A percentile compares a stretch with the other conserved stretches of the same genome.
These are phyloP conservation scores for Entophlyctis luteolus DNA, from an alignment of 192 early-diverging fungal species.

Conservation along the genomic window DNA sequence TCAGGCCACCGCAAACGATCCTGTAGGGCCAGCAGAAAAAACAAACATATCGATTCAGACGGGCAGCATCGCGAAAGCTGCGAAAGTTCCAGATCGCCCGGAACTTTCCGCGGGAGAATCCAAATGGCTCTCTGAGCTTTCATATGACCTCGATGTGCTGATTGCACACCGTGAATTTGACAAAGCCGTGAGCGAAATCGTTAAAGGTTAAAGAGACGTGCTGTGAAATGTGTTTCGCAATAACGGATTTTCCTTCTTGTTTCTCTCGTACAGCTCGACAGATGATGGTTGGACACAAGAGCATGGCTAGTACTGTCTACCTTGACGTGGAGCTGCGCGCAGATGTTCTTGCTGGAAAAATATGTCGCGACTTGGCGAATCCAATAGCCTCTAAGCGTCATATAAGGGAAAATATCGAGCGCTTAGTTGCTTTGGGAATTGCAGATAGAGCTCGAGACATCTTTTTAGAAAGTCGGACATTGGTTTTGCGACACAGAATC, in stretches of 20 bases:
- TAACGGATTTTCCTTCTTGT: no score
- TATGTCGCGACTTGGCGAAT: constrained; percentile 72
- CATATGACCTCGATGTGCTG: constrained; percentile 85
- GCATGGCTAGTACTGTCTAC: no score
- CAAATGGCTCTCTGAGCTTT: constrained; percentile 67
- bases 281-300: no score
- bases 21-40: background rate
- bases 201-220: constrained; percentile 59
- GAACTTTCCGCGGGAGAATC: constrained; percentile 25
- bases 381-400: constrained; percentile 76
- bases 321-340: constrained; percentile 42
- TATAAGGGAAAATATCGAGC: constrained; percentile 73
- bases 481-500: constrained; percentile 72
- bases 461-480: constrained; percentile 74
- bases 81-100: constrained; percentile 27
- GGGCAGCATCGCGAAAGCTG: background rate
- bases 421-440: constrained; percentile 72
- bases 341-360: constrained; percentile 46
- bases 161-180: constrained; percentile 92
- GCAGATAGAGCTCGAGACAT: constrained; percentile 80
- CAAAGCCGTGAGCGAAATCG: constrained; percentile 64
- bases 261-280: no score
- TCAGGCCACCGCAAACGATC: no score
- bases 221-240: no score
- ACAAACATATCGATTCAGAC: background rate